Evolutionary conservation across 371 early-diverging fungal genomes (phyloP).

Genomic region (Rhizomucor miehei): DNA sequence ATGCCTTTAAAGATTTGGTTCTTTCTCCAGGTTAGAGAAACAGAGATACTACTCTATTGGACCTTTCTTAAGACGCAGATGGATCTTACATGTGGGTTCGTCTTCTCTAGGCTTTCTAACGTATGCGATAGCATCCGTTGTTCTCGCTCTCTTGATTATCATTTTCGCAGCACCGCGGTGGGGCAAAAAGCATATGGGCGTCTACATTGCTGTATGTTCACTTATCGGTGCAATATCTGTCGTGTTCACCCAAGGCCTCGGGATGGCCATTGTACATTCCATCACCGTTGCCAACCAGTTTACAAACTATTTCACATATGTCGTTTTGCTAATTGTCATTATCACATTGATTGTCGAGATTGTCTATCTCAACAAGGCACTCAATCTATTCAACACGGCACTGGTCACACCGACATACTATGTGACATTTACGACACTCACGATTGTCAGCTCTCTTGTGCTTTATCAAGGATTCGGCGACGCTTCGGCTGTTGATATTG

Average conservation of each 20-base stretch:
- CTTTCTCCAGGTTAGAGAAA: slow-evolving; percentile 52
- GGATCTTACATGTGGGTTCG: no score
- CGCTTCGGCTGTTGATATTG: slow-evolving; percentile 68
- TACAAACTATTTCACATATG: slow-evolving; percentile 80
- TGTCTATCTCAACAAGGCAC: slow-evolving; percentile 95
- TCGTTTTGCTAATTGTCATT: slow-evolving; percentile 71
- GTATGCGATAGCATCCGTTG: slow-evolving; percentile 66
- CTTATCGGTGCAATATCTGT: slow-evolving; percentile 90
- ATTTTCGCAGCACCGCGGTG: slow-evolving; percentile 78
- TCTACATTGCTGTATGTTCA: slow-evolving; percentile 85
- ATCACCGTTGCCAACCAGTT: slow-evolving; percentile 85
- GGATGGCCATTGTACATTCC: slow-evolving; percentile 87
- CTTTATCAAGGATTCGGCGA: slow-evolving; percentile 80
- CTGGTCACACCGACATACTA: slow-evolving; percentile 92
- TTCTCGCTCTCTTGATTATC: slow-evolving; percentile 59
- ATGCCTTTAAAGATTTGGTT: slow-evolving; percentile 73
- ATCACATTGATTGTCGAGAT: slow-evolving; percentile 83
- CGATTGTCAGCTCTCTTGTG: slow-evolving; percentile 85
- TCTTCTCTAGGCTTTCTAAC: slow-evolving; percentile 64
- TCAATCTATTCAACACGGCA: slow-evolving; percentile 90
- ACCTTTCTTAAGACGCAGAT: no score
- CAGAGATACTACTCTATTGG: not conserved
- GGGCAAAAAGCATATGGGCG: slow-evolving; percentile 81
- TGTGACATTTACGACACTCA: slow-evolving; percentile 90
- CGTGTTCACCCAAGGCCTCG: slow-evolving; percentile 89